Evolutionary conservation across 2,329 filamentous ascomycete species (phyloP).

Genomic region (Incumbomyces delicatus): DNA sequence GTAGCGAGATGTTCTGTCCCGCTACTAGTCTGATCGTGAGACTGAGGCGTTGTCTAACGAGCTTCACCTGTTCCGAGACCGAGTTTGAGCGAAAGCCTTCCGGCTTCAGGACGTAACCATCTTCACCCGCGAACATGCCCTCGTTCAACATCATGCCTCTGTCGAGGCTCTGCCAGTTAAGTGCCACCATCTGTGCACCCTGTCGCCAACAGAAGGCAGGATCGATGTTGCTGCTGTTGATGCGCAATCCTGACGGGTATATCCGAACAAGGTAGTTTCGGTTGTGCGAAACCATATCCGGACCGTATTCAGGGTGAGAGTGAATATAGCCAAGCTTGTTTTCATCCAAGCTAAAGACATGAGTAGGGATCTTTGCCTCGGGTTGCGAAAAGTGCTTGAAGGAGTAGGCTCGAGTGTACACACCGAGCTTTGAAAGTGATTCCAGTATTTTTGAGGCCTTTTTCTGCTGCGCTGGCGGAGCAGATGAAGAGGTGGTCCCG

Average conservation of each 20-base stretch:
- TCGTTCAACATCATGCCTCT: slow-evolving; percentile 94
- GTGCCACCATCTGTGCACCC: slow-evolving; percentile 79
- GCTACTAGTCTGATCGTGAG: slow-evolving; percentile 65
- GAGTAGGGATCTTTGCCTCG: slow-evolving; percentile 46
- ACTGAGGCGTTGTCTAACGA: slow-evolving; percentile 42
- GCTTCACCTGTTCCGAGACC: slow-evolving; percentile 14
- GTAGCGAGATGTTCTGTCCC: slow-evolving; percentile 64
- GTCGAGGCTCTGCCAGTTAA: slow-evolving; percentile 90
- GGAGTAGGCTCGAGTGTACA: slow-evolving; percentile 80
- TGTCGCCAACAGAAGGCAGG: slow-evolving; percentile 78
- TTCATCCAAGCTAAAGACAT: slow-evolving; percentile 57
- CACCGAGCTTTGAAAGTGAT: slow-evolving; percentile 60
- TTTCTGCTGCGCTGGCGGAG: slow-evolving; percentile 29
- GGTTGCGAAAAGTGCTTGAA: slow-evolving; percentile 64
- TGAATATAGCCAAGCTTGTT: slow-evolving; percentile 57
- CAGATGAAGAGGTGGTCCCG: neutral
- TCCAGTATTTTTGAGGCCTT: slow-evolving; percentile 57
- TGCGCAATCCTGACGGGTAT: slow-evolving; percentile 73
- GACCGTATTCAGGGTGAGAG: slow-evolving; percentile 37
- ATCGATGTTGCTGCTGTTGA: slow-evolving; percentile 78
- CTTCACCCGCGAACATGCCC: slow-evolving; percentile 74
- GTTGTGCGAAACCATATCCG: slow-evolving; percentile 70
- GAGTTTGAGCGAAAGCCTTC: slow-evolving; percentile 51
- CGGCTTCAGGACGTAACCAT: slow-evolving; percentile 81
- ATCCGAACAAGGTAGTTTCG: slow-evolving; percentile 72